Evolutionary conservation across 164 flowering plant species (phyloP).

Genomic region (Tinospora cordifolia): DNA sequence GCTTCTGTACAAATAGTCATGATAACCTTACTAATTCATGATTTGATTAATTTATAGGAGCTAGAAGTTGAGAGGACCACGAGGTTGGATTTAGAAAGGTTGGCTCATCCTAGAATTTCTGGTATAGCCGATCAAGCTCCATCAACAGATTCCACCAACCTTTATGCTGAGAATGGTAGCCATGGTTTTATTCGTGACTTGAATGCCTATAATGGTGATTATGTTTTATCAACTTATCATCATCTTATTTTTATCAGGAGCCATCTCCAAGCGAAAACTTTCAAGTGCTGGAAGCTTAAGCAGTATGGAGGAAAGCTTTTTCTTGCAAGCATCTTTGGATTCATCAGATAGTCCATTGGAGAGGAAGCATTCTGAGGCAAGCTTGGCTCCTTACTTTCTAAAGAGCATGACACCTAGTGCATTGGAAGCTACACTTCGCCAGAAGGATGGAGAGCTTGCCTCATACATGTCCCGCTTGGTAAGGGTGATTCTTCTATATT

Average conservation of each 20-base stretch:
- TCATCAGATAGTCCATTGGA: slow-evolving; percentile 69
- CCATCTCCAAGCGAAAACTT: slow-evolving; percentile 44
- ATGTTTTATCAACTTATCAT: slow-evolving; percentile 1
- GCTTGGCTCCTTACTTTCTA: slow-evolving; percentile 63
- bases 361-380: slow-evolving; percentile 48
- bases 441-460: slow-evolving; percentile 96
- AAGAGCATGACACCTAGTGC: slow-evolving; percentile 88
- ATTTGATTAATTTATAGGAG: slow-evolving; percentile 41
- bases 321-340: slow-evolving; percentile 86
- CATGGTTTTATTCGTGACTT: neutral
- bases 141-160: slow-evolving; percentile 31
- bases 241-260: slow-evolving; percentile 34
- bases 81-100: slow-evolving; percentile 68
- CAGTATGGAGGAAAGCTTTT: slow-evolving; percentile 93
- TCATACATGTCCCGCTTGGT: slow-evolving; percentile 98
- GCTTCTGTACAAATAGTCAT: neutral
- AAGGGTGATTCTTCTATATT: slow-evolving; percentile 14
- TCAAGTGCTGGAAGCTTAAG: slow-evolving; percentile 85
- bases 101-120: slow-evolving; percentile 39
- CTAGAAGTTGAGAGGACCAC: slow-evolving; percentile 74
- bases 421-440: slow-evolving; percentile 86
- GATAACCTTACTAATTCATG: neutral
- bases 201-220: neutral
- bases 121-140: slow-evolving; percentile 47
- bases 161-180: slow-evolving; percentile 67